Evolutionary conservation across 2,329 filamentous ascomycete genomes (phyloP).

Genomic region (Phaeosphaeria sp.): DNA sequence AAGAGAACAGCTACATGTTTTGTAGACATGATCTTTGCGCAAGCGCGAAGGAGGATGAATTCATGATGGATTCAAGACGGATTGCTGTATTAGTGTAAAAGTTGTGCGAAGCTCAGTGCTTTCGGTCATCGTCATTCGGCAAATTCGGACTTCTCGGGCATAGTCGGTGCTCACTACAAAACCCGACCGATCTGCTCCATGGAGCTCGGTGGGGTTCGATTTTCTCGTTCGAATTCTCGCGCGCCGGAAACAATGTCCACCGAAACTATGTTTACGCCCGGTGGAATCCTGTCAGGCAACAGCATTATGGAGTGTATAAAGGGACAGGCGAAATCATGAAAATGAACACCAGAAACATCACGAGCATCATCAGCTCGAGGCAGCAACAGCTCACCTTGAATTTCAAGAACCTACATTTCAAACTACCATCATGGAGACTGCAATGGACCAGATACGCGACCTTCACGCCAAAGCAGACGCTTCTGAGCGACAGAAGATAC

Average conservation of each 20-base stretch:
- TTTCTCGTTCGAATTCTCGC: not conserved
- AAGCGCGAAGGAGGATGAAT: not conserved
- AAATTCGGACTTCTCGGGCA: slow-evolving; percentile 1
- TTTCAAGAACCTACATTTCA: not conserved
- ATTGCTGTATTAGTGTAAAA: not conserved
- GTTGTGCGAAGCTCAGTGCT: not conserved
- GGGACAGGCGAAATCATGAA: not conserved
- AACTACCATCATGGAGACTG: slow-evolving; percentile 26
- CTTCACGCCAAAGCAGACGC: slow-evolving; percentile 27
- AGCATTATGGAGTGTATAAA: not conserved
- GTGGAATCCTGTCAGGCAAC: not conserved
- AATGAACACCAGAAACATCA: not conserved
- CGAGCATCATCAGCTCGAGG: not conserved
- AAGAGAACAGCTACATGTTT: not conserved
- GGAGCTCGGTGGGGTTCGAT: not conserved
- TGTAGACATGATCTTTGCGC: not conserved
- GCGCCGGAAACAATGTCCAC: not conserved
- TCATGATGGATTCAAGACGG: not conserved
- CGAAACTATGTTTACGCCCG: not conserved
- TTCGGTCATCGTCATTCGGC: not conserved
- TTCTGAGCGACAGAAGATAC: slow-evolving; percentile 24
- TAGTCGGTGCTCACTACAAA: not conserved
- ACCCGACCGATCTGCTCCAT: not conserved
- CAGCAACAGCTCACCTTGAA: not conserved
- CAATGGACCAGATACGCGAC: slow-evolving; percentile 25